Conservation (phyloP, 2,329 filamentous ascomycete genomes). For the Ceratocystiopsis brevicomis region DNA sequence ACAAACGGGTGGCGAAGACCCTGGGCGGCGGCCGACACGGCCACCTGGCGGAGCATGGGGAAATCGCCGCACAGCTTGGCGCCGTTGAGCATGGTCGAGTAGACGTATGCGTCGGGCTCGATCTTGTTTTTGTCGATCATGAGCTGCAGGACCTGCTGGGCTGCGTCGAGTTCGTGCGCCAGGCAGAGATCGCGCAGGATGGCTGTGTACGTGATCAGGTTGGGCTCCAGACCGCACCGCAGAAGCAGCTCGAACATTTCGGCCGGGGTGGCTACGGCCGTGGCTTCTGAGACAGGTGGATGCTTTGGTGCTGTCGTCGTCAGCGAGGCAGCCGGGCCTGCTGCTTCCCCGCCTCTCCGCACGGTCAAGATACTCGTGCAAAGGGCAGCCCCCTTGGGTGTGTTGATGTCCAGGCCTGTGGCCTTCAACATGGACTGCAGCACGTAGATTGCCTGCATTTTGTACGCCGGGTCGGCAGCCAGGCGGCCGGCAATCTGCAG, state of each 20-base stretch:
- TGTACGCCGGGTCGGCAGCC: constrained; percentile 20
- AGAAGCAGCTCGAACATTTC: constrained; percentile 37
- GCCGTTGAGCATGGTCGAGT: constrained; percentile 50
- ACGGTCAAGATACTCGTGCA: constrained; percentile 39
- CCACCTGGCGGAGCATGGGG: constrained; percentile 32
- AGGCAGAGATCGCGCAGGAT: constrained; percentile 54
- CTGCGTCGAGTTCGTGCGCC: constrained; percentile 41
- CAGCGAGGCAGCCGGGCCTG: too few species aligned
- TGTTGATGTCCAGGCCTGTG: constrained; percentile 26
- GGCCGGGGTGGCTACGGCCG: constrained; percentile 23
- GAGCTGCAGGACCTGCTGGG: constrained; percentile 44
- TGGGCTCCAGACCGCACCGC: constrained; percentile 41
- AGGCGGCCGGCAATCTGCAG: constrained; percentile 29
- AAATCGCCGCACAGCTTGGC: constrained; percentile 41
- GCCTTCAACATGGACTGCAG: constrained; percentile 17
- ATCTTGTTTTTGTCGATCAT: constrained; percentile 40
- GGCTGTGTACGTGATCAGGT: constrained; percentile 43
- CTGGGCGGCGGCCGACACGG: constrained; percentile 30
- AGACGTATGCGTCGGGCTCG: constrained; percentile 46
- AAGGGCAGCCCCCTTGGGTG: constrained; percentile 27
- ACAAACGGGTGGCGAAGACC: constrained; percentile 28
- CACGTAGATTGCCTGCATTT: constrained; percentile 24
- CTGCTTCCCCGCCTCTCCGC: constrained; percentile 12
- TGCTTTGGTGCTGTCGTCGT: too few species aligned
- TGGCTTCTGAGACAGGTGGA: neutral